Percentiles rank a stretch among this genome's conserved stretches.
Conservation (phyloP, 2,329 filamentous ascomycete species). For the Penicillium sp. region DNA sequence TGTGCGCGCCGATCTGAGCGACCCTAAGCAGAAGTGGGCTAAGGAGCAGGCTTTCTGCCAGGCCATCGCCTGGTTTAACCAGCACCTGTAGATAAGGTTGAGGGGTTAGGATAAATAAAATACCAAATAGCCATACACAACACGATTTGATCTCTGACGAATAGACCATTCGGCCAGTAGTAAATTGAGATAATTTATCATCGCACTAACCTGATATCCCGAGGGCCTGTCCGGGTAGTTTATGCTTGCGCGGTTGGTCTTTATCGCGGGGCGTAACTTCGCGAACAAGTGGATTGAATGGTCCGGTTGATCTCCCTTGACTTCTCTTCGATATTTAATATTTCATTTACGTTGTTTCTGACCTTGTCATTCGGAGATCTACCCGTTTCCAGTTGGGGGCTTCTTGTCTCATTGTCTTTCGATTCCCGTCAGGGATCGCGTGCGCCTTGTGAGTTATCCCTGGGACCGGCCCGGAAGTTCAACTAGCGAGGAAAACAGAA, state of each 20-base stretch:
- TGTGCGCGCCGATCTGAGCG: slow-evolving; percentile 62
- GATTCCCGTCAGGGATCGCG: slow-evolving; percentile 8
- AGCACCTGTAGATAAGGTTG: slow-evolving; percentile 46
- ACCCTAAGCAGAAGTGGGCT: slow-evolving; percentile 61
- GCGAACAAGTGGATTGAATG: slow-evolving; percentile 1
- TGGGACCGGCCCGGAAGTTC: slow-evolving; percentile 4
- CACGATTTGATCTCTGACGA: neutral
- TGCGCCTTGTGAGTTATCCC: slow-evolving; percentile 22
- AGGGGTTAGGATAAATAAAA: neutral
- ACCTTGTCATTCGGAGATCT: neutral
- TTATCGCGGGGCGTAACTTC: neutral
- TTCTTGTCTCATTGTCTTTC: neutral
- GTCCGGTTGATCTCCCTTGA: neutral
- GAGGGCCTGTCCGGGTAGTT: neutral
- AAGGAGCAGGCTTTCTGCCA: slow-evolving; percentile 81
- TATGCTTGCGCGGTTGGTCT: slow-evolving; percentile 4
- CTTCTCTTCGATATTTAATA: neutral
- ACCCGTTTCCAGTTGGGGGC: neutral
- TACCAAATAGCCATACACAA: neutral
- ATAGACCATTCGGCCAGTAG: neutral
- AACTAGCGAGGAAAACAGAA: neutral
- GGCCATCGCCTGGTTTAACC: slow-evolving; percentile 73
- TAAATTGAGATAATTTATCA: neutral
- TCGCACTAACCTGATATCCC: too few species aligned
- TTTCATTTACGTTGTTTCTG: neutral